phyloP scores from a whole-genome alignment of 257 asterid species.

The Leonotis leonurus region DNA sequence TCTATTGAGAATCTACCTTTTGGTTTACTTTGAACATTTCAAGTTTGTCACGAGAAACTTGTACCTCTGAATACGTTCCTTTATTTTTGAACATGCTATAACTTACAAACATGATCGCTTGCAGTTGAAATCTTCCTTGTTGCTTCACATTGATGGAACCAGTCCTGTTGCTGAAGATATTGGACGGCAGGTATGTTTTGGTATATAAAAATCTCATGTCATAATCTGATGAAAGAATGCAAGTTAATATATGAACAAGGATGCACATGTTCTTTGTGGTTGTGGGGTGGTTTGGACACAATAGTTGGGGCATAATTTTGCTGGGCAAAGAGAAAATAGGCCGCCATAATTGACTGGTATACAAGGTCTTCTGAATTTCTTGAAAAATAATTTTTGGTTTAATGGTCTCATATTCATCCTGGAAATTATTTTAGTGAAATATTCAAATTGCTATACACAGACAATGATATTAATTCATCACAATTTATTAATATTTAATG shows the following conservation, averaged over 20 bases:
- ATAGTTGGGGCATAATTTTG: too few relatives aligned
- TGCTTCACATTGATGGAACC: constrained; percentile 91
- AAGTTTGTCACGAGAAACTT: too few relatives aligned
- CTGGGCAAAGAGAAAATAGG: neutral
- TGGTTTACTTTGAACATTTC: too few relatives aligned
- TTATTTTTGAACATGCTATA: too few relatives aligned
- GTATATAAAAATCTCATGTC: neutral
- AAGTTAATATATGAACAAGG: neutral
- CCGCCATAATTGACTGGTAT: neutral
- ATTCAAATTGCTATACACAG: neutral
- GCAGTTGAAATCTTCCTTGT: constrained; percentile 82
- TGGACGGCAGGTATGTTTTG: constrained; percentile 77
- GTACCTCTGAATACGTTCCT: too few relatives aligned
- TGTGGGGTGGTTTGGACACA: neutral
- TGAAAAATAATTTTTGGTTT: neutral
- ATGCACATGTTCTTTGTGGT: neutral
- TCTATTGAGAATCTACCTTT: neutral
- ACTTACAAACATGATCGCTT: constrained; percentile 4
- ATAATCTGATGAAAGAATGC: neutral
- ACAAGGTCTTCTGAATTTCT: neutral
- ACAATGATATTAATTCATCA: neutral
- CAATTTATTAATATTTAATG: too few relatives aligned
- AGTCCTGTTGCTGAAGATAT: constrained; percentile 89
- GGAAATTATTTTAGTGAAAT: neutral
- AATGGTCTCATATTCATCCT: neutral